Base-by-base conservation (phyloP, 2,329 filamentous ascomycete genomes). In the Trichoderma guizhouense region DNA sequence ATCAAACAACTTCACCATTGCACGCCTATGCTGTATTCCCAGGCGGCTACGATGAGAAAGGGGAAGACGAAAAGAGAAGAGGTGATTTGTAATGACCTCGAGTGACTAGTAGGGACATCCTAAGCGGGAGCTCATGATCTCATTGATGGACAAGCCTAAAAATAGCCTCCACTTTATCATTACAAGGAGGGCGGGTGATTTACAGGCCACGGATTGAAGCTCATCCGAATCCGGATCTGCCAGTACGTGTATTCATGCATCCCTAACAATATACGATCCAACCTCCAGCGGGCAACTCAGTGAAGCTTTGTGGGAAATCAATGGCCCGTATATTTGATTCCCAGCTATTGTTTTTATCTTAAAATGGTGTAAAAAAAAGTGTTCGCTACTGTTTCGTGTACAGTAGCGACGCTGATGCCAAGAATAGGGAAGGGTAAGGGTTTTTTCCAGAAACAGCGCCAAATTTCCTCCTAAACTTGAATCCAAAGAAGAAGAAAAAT, bases 291-390 rank as follows among this genome's bases (percentile, higher is more conserved):
- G 26, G 32, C 58, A 39, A 6, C n/a, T 36, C 58, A 36, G 32
- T 28, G n/a, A n/a, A 11, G 7, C 14, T 47, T 18, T 15, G 15
- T 15, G 34, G 36, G 14, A n/a, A 58, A 43, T 67, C 64, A 67
- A 39, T 67, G 64, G 51, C 51, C 51, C 51, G 51, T 67, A 14
- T 67, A 58, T 58, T 58, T 67, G 64, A 67, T 43, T 67, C 51
- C 24, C 18, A 24, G 39, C 51, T 39, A 39, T 7, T n/a, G 32
- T 58, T 43, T 24, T n/a, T 32, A 39, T 53, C 43, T 53, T 18
- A 65, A 53, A 21, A 21, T 58, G 64, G 18, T 28, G 57, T 24
- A 14, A 8, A 39, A 43, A 28, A 7, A 24, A 14, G n/a, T 66
- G 53, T 67, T 36, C 32, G 34, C 51, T 39, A 58, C 64, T 28